phyloP scores from a whole-genome alignment of 2,329 filamentous ascomycete species.

The Delphinella strobiligena region DNA sequence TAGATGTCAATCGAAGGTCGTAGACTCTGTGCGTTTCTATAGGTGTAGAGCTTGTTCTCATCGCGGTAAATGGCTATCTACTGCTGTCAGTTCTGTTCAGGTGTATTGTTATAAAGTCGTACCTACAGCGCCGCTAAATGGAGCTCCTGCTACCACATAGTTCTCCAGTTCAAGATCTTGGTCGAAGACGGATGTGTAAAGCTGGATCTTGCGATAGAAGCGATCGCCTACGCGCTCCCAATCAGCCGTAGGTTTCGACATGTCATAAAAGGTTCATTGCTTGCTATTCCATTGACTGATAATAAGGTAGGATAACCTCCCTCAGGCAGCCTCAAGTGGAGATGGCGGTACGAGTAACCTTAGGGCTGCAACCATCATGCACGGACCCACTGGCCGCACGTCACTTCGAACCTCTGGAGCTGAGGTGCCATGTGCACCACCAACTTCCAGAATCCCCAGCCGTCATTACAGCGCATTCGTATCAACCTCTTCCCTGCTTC shows the following conservation, averaged over 20 bases:
- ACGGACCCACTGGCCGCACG: no score
- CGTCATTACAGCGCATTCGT: background rate
- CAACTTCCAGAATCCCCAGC: no score
- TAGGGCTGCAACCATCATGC: no score
- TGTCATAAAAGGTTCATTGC: slow-evolving; percentile 12
- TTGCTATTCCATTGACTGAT: background rate
- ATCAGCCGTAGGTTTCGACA: slow-evolving; percentile 62
- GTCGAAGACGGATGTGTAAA: slow-evolving; percentile 90
- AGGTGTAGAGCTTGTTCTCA: slow-evolving; percentile 70
- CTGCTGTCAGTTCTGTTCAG: slow-evolving; percentile 12
- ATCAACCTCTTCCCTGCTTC: background rate
- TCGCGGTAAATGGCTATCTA: slow-evolving; percentile 77
- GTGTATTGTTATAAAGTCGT: slow-evolving; percentile 19
- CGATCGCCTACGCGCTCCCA: slow-evolving; percentile 90
- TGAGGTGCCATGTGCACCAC: no score
- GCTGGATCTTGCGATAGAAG: slow-evolving; percentile 89
- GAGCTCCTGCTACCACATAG: slow-evolving; percentile 81
- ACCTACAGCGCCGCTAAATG: slow-evolving; percentile 90
- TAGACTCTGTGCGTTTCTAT: slow-evolving; percentile 55
- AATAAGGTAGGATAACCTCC: no score
- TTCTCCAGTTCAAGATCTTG: slow-evolving; percentile 89
- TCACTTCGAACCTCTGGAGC: no score
- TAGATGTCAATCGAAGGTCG: slow-evolving; percentile 90
- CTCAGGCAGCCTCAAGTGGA: no score
- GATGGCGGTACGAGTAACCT: no score